These are phyloP conservation scores for Psidium guajava DNA, from an alignment of 345 rosid species.

Conservation along the genomic window DNA sequence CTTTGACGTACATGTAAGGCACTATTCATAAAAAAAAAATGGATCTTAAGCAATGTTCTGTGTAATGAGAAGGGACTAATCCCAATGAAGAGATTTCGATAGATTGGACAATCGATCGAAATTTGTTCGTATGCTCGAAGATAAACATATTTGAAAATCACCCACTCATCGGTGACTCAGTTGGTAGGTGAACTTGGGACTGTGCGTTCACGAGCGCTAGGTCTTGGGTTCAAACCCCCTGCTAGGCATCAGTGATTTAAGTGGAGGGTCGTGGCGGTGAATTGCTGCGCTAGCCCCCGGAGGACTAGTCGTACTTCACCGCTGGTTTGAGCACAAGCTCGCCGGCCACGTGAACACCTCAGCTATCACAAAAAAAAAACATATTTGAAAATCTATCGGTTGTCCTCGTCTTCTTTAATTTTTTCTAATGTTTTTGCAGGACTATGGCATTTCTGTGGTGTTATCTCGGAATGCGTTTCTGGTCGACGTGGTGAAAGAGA, in stretches of 20 bases:
- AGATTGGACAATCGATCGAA: neutral
- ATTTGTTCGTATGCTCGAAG: neutral
- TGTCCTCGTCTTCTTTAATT: neutral
- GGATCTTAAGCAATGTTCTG: neutral
- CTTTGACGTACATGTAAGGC: conserved; percentile 24
- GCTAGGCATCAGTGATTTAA: too few relatives aligned
- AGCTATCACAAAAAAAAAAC: too few relatives aligned
- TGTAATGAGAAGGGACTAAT: neutral
- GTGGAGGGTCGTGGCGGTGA: too few relatives aligned
- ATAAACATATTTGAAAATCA: neutral
- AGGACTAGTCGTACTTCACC: too few relatives aligned
- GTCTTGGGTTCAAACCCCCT: too few relatives aligned
- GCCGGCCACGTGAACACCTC: too few relatives aligned
- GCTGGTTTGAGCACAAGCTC: too few relatives aligned
- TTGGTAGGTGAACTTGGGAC: too few relatives aligned
- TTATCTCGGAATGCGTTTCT: conserved; percentile 28
- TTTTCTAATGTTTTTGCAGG: conserved; percentile 17
- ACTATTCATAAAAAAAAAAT: neutral
- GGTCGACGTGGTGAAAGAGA: conserved; percentile 39
- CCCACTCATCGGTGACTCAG: too few relatives aligned
- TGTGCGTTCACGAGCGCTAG: too few relatives aligned
- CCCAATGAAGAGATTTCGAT: neutral
- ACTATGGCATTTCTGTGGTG: conserved; percentile 18
- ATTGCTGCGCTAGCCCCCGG: too few relatives aligned
- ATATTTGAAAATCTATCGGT: neutral